Conservation (phyloP, 129 eudicot genomes). For the Saposhnikovia divaricata region DNA sequence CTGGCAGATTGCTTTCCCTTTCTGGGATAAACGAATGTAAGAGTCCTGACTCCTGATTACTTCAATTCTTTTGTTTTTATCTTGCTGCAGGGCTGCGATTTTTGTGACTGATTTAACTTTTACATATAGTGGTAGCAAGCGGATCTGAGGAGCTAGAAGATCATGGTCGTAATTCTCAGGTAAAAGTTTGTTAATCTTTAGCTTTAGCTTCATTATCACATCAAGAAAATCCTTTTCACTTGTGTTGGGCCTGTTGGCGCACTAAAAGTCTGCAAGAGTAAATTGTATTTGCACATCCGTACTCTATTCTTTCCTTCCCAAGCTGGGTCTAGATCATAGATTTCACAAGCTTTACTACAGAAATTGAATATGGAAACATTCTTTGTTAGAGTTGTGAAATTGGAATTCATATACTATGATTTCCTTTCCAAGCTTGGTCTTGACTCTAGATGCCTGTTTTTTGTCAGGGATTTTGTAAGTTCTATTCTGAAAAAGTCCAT, state of each 20-base stretch:
- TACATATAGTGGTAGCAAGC: conserved; percentile 43
- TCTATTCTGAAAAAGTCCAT: background rate
- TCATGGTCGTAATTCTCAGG: conserved; percentile 54
- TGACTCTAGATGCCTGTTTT: background rate
- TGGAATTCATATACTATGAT: background rate
- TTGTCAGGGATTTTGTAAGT: background rate
- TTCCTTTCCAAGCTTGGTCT: background rate
- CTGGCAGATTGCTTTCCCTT: conserved; percentile 72
- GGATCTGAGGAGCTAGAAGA: conserved; percentile 53
- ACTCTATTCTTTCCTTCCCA: background rate
- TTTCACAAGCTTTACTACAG: background rate
- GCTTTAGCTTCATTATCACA: background rate
- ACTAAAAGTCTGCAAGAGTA: background rate
- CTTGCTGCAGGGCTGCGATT: background rate
- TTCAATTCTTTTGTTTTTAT: background rate
- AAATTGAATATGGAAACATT: background rate
- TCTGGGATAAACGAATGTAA: conserved; percentile 71
- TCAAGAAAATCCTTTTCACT: background rate
- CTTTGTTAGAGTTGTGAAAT: background rate
- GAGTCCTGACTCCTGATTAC: conserved; percentile 8
- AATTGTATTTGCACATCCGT: background rate
- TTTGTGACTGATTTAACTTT: conserved; percentile 14
- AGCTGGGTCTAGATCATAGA: background rate
- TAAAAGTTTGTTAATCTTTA: conserved; percentile 14
- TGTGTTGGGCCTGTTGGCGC: background rate